Evolutionary conservation across 2,329 filamentous ascomycete genomes (phyloP).

Genomic region (Claviceps paspali): DNA sequence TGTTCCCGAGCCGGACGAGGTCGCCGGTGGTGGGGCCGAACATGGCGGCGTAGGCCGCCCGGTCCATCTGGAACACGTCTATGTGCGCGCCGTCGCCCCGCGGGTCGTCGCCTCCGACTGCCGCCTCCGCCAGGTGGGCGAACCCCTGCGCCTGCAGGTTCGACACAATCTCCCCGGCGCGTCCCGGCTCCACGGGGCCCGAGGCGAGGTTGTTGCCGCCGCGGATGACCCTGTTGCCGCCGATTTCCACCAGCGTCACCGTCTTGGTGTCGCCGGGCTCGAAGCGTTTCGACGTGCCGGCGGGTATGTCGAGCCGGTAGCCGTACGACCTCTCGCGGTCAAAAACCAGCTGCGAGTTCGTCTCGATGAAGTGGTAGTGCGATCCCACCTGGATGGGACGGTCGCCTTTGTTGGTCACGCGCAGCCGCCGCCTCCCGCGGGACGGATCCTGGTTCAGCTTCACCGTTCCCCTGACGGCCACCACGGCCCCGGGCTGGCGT

Average conservation of each 20-base stretch:
- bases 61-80: conserved; percentile 54
- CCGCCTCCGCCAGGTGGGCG: conserved; percentile 34
- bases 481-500: conserved; percentile 65
- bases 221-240: conserved; percentile 60
- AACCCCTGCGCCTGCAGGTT: conserved; percentile 61
- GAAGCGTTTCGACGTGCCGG: conserved; percentile 83
- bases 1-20: conserved; percentile 63
- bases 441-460: conserved; percentile 58
- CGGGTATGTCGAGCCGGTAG: conserved; percentile 75
- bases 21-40: conserved; percentile 89
- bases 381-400: conserved; percentile 85
- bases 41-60: conserved; percentile 70
- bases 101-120: conserved; percentile 21
- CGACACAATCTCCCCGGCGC: conserved; percentile 49
- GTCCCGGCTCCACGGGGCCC: conserved; percentile 50
- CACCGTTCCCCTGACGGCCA: conserved; percentile 54
- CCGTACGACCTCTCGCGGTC: conserved; percentile 73
- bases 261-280: conserved; percentile 89
- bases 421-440: conserved; percentile 55
- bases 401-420: conserved; percentile 75
- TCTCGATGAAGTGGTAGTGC: conserved; percentile 92
- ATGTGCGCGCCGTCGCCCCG: conserved; percentile 35
- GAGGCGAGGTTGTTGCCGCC: conserved; percentile 72
- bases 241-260: conserved; percentile 79
- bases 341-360: conserved; percentile 80